A percentile compares a stretch with the other conserved stretches of the same genome.
Evolutionary conservation across 495 filamentous ascomycete genomes (phyloP).

Genomic region (Glonium stellatum): DNA sequence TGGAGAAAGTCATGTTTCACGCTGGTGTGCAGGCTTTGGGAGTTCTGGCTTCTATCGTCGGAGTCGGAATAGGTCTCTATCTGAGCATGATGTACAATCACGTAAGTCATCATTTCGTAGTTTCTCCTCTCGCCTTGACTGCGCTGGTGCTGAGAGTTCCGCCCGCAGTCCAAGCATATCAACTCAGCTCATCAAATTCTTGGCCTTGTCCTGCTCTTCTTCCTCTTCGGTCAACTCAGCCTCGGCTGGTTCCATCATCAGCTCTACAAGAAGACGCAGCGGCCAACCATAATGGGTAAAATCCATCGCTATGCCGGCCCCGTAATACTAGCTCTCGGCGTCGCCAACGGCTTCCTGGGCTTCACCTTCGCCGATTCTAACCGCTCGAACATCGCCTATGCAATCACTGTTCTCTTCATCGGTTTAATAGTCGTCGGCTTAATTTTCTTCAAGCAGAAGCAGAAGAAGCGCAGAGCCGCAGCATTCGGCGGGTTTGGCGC

Average conservation of each 20-base stretch:
- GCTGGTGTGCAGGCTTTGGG: slow-evolving; percentile 42
- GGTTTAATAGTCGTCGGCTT: not conserved
- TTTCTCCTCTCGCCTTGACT: not conserved
- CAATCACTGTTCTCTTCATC: slow-evolving; percentile 11
- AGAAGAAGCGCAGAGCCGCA: not conserved
- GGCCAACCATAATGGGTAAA: slow-evolving; percentile 41
- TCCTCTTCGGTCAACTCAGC: slow-evolving; percentile 43
- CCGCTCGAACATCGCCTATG: slow-evolving; percentile 20
- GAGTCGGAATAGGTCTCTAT: slow-evolving; percentile 45
- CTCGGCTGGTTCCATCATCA: slow-evolving; percentile 45
- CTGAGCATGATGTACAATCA: slow-evolving; percentile 47
- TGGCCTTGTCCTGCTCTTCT: slow-evolving; percentile 46
- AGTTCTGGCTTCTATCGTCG: slow-evolving; percentile 41
- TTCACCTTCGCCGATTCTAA: slow-evolving; percentile 28
- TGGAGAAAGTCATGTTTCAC: slow-evolving; percentile 45
- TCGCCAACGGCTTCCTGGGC: slow-evolving; percentile 45
- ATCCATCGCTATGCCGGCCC: slow-evolving; percentile 48
- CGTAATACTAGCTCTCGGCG: slow-evolving; percentile 43
- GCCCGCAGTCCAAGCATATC: slow-evolving; percentile 43
- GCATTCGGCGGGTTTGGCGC: no score
- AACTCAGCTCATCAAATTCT: slow-evolving; percentile 53
- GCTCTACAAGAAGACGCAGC: slow-evolving; percentile 41
- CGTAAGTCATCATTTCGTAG: slow-evolving; percentile 32
- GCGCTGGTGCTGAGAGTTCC: not conserved
- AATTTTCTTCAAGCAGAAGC: slow-evolving; percentile 9